Conservation (phyloP, 306 rosid genomes). For the Lathyrus aphaca region DNA sequence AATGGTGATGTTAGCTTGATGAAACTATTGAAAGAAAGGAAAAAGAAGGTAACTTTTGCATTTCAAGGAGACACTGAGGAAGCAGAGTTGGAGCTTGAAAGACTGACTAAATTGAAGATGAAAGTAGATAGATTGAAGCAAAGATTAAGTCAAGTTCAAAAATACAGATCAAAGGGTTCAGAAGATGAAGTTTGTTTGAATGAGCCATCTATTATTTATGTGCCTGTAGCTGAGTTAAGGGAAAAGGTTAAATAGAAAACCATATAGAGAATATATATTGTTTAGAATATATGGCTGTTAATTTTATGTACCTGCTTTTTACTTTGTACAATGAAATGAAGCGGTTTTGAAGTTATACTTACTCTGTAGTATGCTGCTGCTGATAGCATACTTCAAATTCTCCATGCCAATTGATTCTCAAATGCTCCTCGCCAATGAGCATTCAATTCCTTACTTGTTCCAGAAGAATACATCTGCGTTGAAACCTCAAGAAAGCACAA, state of each 20-base stretch:
- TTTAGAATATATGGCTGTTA: constrained; percentile 12
- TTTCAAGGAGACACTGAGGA: constrained; percentile 48
- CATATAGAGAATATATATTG: neutral
- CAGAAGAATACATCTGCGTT: too few species aligned
- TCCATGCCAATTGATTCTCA: too few species aligned
- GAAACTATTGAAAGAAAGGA: constrained; percentile 65
- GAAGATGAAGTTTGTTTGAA: constrained; percentile 37
- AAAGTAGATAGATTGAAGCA: constrained; percentile 61
- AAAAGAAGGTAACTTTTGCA: constrained; percentile 43
- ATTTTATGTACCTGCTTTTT: constrained; percentile 14
- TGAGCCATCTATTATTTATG: constrained; percentile 58
- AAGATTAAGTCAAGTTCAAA: constrained; percentile 50
- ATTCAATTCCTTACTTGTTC: too few species aligned
- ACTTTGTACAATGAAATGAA: constrained; percentile 35
- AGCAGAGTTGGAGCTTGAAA: constrained; percentile 79
- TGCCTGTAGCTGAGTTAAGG: constrained; percentile 73
- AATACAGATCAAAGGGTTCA: constrained; percentile 48
- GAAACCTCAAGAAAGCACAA: too few species aligned
- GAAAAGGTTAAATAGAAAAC: constrained; percentile 60
- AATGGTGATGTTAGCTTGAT: constrained; percentile 72
- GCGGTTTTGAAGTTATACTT: neutral
- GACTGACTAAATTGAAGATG: constrained; percentile 58
- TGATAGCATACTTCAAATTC: too few species aligned
- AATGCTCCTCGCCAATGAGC: too few species aligned
- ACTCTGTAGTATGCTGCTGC: too few species aligned